These are phyloP conservation scores for Pleurozium schreberi DNA, from an alignment of 225 moss, liverwort and hornwort species.

Conservation along the genomic window DNA sequence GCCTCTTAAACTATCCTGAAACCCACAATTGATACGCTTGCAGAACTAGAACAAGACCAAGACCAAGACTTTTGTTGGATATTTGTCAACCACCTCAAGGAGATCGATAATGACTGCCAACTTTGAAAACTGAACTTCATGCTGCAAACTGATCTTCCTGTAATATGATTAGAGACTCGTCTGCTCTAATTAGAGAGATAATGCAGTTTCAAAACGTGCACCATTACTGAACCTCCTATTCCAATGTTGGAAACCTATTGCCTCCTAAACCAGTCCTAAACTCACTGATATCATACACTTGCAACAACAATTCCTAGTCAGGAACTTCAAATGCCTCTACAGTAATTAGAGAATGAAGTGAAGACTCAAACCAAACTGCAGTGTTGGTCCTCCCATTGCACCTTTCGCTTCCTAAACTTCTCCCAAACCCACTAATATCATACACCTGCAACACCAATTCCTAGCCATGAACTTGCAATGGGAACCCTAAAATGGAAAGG, in stretches of 20 bases:
- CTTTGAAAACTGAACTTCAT: not conserved
- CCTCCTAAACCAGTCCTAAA: not conserved
- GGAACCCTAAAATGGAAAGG: not conserved
- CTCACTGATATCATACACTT: not conserved
- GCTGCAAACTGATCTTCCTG: not conserved
- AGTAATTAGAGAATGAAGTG: not conserved
- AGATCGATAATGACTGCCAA: not conserved
- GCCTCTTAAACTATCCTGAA: not conserved
- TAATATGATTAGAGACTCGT: too few relatives aligned
- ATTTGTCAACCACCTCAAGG: not conserved
- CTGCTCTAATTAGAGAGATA: not conserved
- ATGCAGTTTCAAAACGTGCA: not conserved
- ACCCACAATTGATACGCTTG: not conserved
- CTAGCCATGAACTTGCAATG: not conserved
- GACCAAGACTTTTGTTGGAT: not conserved
- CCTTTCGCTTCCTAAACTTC: not conserved
- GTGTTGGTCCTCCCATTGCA: not conserved
- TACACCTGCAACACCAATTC: not conserved
- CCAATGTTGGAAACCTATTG: not conserved
- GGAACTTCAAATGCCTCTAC: not conserved
- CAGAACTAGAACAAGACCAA: not conserved
- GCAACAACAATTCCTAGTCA: not conserved
- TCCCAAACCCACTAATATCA: not conserved
- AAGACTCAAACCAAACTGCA: not conserved
- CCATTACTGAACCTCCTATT: not conserved